Conservation (phyloP, 169 alveolate genomes). For the Miamiensis avidus region DNA sequence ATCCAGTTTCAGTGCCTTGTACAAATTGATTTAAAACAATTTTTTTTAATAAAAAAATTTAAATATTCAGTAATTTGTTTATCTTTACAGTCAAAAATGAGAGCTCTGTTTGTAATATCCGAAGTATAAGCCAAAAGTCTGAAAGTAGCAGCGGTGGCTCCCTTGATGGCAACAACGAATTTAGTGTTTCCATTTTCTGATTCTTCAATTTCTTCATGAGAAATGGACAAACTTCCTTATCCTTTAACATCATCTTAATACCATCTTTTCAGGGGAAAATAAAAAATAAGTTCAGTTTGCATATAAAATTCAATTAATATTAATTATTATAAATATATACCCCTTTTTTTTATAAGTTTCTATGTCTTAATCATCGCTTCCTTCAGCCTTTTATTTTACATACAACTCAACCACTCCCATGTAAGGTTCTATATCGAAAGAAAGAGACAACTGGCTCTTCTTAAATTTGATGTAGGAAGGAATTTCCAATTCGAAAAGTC, state of each 20-base stretch:
- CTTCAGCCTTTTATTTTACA: not conserved
- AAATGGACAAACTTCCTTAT: not conserved
- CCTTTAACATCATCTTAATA: not conserved
- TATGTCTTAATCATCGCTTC: not conserved
- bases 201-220: not conserved
- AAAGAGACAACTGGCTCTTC: not conserved
- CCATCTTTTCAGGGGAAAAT: not conserved
- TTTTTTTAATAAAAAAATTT: too few relatives aligned
- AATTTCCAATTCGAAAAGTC: not conserved
- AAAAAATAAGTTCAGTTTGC: too few relatives aligned
- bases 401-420: not conserved
- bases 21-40: not conserved
- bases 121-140: not conserved
- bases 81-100: not conserved
- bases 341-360: too few relatives aligned
- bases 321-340: too few relatives aligned
- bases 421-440: not conserved
- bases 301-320: too few relatives aligned
- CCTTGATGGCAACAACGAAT: not conserved
- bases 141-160: not conserved
- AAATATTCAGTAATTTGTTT: too few relatives aligned
- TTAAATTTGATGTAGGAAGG: not conserved
- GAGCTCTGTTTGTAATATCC: not conserved
- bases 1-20: not conserved
- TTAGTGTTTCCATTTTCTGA: not conserved